These are phyloP conservation scores for Pseudonectria foliicola DNA, from an alignment of 2,329 filamentous ascomycete genomes.

Conservation along the genomic window DNA sequence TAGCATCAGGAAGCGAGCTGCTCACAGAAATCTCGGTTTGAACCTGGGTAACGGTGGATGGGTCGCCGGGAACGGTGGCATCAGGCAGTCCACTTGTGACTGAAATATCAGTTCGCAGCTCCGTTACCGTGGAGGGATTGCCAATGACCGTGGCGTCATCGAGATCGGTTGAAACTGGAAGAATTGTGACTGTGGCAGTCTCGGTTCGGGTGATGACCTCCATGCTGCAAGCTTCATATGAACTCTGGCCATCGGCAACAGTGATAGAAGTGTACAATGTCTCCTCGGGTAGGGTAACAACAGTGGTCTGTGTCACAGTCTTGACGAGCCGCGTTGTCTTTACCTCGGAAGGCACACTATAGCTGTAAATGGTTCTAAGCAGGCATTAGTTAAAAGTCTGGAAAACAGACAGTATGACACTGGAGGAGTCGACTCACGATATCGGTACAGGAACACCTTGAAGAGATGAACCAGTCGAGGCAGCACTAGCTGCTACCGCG, in stretches of 20 bases:
- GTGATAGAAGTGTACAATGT: conserved; percentile 14
- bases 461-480: neutral
- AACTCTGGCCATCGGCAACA: neutral
- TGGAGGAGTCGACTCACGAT: conserved; percentile 23
- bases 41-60: conserved; percentile 23
- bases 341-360: conserved; percentile 11
- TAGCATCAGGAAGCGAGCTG: conserved; percentile 16
- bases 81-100: conserved; percentile 25
- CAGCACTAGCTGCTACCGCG: neutral
- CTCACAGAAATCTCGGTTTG: conserved; percentile 15
- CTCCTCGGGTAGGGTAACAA: conserved; percentile 5
- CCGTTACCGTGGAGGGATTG: conserved; percentile 23
- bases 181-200: conserved; percentile 21
- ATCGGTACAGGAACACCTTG: conserved; percentile 23
- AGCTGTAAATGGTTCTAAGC: conserved; percentile 24
- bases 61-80: conserved; percentile 25
- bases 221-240: too few relatives aligned
- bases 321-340: conserved; percentile 5
- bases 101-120: conserved; percentile 21
- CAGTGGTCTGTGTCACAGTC: conserved; percentile 15
- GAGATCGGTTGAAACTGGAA: conserved; percentile 15
- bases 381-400: neutral
- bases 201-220: conserved; percentile 12
- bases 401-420: neutral
- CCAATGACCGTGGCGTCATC: conserved; percentile 23